Evolutionary conservation across 768 basidiomycete genomes (phyloP).

Genomic region (Lactifluus hygrophoroides): DNA sequence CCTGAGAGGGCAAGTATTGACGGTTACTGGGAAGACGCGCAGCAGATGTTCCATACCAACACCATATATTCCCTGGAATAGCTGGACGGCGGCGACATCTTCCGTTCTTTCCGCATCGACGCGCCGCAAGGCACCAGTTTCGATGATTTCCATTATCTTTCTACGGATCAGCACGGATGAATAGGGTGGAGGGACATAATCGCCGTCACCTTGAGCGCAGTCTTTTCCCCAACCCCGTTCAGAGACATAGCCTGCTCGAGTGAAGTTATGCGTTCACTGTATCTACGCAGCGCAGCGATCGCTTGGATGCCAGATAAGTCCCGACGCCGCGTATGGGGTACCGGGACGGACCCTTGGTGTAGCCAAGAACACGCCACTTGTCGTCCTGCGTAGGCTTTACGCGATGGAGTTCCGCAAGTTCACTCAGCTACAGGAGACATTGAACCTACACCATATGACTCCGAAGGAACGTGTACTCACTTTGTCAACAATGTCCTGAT

Average conservation of each 20-base stretch:
- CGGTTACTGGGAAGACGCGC: no score
- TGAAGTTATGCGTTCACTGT: constrained; percentile 50
- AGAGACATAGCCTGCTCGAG: constrained; percentile 52
- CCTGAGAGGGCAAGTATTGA: constrained; percentile 34
- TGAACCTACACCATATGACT: background rate
- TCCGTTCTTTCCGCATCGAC: constrained; percentile 60
- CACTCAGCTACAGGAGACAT: constrained; percentile 42
- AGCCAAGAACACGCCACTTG: constrained; percentile 57
- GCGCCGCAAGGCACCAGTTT: constrained; percentile 63
- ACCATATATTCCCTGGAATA: constrained; percentile 80
- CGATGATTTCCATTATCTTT: constrained; percentile 76
- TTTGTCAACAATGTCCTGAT: constrained; percentile 71
- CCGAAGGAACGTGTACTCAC: constrained; percentile 26
- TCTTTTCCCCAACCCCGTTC: constrained; percentile 61
- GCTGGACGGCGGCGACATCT: constrained; percentile 43
- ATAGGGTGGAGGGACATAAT: background rate
- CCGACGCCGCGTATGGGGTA: background rate
- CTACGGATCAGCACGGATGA: constrained; percentile 29
- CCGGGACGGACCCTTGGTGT: constrained; percentile 49
- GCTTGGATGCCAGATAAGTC: constrained; percentile 29
- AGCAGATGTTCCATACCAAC: constrained; percentile 46
- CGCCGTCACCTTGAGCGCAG: constrained; percentile 54
- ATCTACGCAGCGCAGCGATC: constrained; percentile 46
- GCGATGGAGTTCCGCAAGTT: constrained; percentile 57
- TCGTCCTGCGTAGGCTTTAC: constrained; percentile 53